Percentiles rank a stretch among this genome's conserved stretches.
Evolutionary conservation across 140 eudicot species (phyloP).

Genomic region (Anethum foeniculum): DNA sequence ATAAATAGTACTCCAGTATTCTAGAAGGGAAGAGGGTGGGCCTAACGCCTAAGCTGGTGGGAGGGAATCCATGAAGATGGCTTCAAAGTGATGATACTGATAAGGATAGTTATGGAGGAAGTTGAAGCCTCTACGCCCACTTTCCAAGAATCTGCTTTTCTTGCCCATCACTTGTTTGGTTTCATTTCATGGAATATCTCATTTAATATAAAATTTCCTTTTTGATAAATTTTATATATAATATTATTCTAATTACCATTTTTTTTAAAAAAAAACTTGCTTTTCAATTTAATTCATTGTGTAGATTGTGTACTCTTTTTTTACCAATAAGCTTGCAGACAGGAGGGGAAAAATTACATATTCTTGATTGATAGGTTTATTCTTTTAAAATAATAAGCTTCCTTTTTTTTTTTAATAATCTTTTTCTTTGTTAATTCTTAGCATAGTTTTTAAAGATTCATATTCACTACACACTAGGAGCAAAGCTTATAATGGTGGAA

Average conservation of each 20-base stretch:
- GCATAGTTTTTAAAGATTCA: background rate
- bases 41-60: background rate
- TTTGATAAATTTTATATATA: background rate
- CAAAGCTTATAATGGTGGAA: too few relatives aligned
- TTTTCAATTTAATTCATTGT: background rate
- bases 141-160: constrained; percentile 4
- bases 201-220: background rate
- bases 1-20: background rate
- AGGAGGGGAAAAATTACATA: too few relatives aligned
- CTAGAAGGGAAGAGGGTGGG: background rate
- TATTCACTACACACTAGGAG: background rate
- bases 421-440: too few relatives aligned
- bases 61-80: background rate
- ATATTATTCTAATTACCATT: too few relatives aligned
- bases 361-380: too few relatives aligned
- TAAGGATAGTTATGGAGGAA: background rate
- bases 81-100: constrained; percentile 5
- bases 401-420: too few relatives aligned
- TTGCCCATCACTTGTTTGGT: constrained; percentile 1
- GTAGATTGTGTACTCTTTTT: too few relatives aligned
- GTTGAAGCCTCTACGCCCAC: background rate
- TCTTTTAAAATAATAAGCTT: too few relatives aligned
- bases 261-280: background rate
- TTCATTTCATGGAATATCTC: background rate
- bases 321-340: too few relatives aligned